phyloP scores from a whole-genome alignment of 169 alveolate genomes.

The Fabrea salina region DNA sequence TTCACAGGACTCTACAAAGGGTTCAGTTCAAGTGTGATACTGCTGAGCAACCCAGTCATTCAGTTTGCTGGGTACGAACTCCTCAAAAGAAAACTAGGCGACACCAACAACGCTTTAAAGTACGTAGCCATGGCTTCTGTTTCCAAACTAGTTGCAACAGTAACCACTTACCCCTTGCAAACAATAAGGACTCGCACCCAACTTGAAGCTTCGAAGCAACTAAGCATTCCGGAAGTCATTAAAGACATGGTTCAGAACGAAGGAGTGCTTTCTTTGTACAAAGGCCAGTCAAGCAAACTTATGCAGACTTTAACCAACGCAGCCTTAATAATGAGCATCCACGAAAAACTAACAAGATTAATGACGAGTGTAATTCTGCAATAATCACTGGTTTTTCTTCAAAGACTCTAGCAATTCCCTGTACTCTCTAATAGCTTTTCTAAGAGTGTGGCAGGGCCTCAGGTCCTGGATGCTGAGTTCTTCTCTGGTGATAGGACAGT shows the following conservation, averaged over 20 bases:
- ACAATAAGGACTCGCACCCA: slow-evolving; percentile 21
- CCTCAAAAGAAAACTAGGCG: not conserved
- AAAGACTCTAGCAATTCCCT: no score
- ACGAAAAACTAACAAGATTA: slow-evolving; percentile 18
- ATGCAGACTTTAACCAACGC: slow-evolving; percentile 25
- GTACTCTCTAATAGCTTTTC: slow-evolving; percentile 33
- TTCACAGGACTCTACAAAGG: slow-evolving; percentile 24
- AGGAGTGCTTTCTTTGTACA: not conserved
- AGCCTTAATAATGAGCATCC: slow-evolving; percentile 2
- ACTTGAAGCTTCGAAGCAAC: not conserved
- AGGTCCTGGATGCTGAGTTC: slow-evolving; percentile 23
- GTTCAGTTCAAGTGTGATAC: not conserved
- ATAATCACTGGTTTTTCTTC: not conserved
- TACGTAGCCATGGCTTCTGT: slow-evolving; percentile 7
- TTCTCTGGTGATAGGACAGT: slow-evolving; percentile 37
- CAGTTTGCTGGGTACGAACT: slow-evolving; percentile 3
- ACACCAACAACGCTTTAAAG: not conserved
- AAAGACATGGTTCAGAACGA: not conserved
- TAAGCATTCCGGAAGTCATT: not conserved
- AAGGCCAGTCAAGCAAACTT: not conserved
- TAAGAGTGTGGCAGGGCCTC: slow-evolving; percentile 33
- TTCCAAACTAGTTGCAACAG: slow-evolving; percentile 18
- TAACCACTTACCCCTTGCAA: slow-evolving; percentile 19
- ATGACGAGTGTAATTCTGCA: not conserved
- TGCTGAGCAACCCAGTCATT: slow-evolving; percentile 19